Evolutionary conservation across 2,329 filamentous ascomycete species (phyloP).

Genomic region (Epichloe sibirici): DNA sequence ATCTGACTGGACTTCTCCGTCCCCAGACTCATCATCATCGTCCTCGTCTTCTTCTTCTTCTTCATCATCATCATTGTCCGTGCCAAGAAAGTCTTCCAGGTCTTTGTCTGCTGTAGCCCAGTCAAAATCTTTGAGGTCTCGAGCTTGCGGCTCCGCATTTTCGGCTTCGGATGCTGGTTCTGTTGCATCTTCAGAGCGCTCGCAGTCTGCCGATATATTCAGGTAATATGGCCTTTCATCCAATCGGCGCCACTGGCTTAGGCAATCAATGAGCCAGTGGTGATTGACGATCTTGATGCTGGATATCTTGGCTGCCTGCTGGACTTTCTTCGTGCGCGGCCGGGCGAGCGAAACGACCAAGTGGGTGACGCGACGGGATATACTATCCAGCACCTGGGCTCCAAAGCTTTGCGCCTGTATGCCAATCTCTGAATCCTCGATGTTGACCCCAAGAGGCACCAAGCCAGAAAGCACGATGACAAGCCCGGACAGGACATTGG

Average conservation of each 20-base stretch:
- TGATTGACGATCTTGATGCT: constrained; percentile 85
- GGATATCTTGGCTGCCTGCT: constrained; percentile 66
- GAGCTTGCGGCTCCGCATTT: constrained; percentile 16
- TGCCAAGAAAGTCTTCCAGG: constrained; percentile 59
- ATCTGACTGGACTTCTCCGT: not conserved
- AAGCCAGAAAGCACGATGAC: constrained; percentile 84
- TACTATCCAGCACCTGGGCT: constrained; percentile 45
- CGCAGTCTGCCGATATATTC: constrained; percentile 55
- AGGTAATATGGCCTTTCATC: constrained; percentile 71
- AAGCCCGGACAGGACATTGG: constrained; percentile 58
- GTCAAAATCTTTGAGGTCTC: constrained; percentile 35
- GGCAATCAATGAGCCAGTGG: constrained; percentile 76
- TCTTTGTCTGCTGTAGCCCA: constrained; percentile 53
- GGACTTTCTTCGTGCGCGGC: constrained; percentile 80
- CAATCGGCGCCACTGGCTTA: constrained; percentile 71
- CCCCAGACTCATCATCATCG: constrained; percentile 7
- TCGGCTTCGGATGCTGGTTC: constrained; percentile 21
- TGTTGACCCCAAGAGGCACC: constrained; percentile 68
- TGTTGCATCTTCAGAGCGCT: constrained; percentile 20
- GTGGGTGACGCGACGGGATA: constrained; percentile 57
- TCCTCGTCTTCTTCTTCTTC: constrained; percentile 26
- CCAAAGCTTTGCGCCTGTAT: constrained; percentile 82
- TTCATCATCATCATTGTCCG: constrained; percentile 36
- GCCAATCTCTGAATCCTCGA: constrained; percentile 73
- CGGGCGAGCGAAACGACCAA: constrained; percentile 58